Conservation (phyloP, 306 rosid species). For the Betula pendula region DNA sequence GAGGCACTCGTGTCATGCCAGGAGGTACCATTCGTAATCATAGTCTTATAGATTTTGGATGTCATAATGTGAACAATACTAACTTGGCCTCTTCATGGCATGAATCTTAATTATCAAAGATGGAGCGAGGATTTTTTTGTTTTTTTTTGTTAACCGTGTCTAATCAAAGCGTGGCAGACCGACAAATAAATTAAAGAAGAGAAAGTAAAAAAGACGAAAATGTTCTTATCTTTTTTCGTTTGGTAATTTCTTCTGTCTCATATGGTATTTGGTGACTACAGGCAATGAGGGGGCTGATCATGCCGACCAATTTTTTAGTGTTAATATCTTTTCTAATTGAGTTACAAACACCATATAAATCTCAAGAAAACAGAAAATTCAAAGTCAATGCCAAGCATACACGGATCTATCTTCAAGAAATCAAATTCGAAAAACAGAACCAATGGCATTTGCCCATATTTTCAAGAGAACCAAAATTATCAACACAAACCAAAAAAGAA, state of each 20-base stretch:
- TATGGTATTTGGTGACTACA: constrained; percentile 11
- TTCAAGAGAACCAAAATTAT: neutral
- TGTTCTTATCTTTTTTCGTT: neutral
- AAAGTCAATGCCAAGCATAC: neutral
- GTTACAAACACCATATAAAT: no score
- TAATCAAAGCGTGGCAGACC: neutral
- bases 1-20: constrained; percentile 84
- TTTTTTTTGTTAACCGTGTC: neutral
- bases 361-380: neutral
- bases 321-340: no score
- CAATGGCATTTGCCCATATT: neutral
- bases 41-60: neutral
- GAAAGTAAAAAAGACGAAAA: neutral
- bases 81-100: neutral
- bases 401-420: neutral
- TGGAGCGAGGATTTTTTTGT: neutral
- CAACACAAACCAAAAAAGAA: neutral
- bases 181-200: neutral
- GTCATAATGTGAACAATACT: neutral
- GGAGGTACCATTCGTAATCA: constrained; percentile 52
- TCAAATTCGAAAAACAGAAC: neutral
- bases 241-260: neutral
- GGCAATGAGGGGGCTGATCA: constrained; percentile 82
- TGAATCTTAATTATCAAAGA: neutral
- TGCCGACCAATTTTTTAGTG: no score